phyloP scores from a whole-genome alignment of 371 early-diverging fungal genomes.

The Umbelopsis sp. region DNA sequence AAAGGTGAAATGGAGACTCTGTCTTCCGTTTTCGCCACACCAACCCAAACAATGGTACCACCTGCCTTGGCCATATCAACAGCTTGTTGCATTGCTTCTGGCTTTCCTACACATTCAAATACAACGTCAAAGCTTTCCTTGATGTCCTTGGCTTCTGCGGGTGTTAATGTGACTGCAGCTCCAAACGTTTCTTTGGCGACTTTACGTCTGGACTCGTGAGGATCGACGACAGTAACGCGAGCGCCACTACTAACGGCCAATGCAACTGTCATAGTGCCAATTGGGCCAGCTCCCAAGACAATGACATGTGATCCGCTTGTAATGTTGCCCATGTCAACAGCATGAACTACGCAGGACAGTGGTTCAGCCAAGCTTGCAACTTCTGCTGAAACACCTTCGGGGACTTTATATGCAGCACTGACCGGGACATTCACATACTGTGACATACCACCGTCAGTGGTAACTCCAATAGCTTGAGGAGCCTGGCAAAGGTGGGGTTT shows the following conservation, averaged over 20 bases:
- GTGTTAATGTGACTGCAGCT: constrained; percentile 35
- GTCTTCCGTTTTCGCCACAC: constrained; percentile 55
- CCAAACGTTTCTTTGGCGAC: constrained; percentile 43
- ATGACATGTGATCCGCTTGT: constrained; percentile 47
- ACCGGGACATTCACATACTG: constrained; percentile 53
- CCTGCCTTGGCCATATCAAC: constrained; percentile 53
- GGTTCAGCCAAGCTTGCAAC: constrained; percentile 59
- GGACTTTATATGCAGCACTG: constrained; percentile 41
- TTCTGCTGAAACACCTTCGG: constrained; percentile 42
- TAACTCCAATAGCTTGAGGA: constrained; percentile 55
- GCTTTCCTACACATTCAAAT: constrained; percentile 59
- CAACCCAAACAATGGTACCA: constrained; percentile 60
- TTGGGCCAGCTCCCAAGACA: constrained; percentile 60
- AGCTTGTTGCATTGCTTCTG: constrained; percentile 49
- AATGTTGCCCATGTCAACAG: constrained; percentile 51
- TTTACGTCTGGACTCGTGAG: constrained; percentile 45
- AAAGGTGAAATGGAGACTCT: constrained; percentile 52
- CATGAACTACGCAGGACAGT: constrained; percentile 62
- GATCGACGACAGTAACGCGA: constrained; percentile 51
- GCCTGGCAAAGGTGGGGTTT: constrained; percentile 53
- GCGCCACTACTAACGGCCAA: constrained; percentile 46
- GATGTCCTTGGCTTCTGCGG: constrained; percentile 37
- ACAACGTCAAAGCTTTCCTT: constrained; percentile 56
- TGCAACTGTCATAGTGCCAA: constrained; percentile 56
- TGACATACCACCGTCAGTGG: constrained; percentile 60